Percentiles rank a stretch among this genome's conserved stretches.
These are phyloP conservation scores for Auriscalpium vulgare DNA, from an alignment of 768 basidiomycete species.

Conservation along the genomic window DNA sequence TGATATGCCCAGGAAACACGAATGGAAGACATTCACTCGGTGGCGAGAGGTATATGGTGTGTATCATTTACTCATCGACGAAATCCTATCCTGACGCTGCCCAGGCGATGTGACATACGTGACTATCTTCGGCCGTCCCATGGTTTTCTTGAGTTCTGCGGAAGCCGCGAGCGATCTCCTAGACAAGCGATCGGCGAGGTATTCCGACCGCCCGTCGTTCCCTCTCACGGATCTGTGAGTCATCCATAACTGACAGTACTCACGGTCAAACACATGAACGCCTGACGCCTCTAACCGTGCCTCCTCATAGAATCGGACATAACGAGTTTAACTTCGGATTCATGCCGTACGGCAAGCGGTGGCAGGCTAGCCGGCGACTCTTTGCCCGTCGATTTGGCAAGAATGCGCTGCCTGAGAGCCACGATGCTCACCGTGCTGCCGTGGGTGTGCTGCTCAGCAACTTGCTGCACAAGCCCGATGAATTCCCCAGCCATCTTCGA, in stretches of 20 bases:
- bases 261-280: too few relatives aligned
- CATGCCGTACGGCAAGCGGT: not conserved
- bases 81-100: too few relatives aligned
- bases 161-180: slow-evolving; percentile 40
- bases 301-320: not conserved
- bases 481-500: not conserved
- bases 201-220: slow-evolving; percentile 15
- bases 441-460: not conserved
- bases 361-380: not conserved
- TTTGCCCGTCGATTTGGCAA: not conserved
- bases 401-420: not conserved
- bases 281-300: too few relatives aligned
- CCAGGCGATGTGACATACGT: slow-evolving; percentile 9
- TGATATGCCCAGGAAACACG: too few relatives aligned
- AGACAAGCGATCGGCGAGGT: slow-evolving; percentile 45
- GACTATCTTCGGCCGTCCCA: slow-evolving; percentile 34
- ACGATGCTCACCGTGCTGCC: not conserved
- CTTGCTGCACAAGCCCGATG: not conserved
- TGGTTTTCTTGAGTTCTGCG: slow-evolving; percentile 40
- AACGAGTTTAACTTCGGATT: not conserved
- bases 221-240: not conserved
- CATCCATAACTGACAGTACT: too few relatives aligned
- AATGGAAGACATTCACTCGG: too few relatives aligned
- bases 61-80: too few relatives aligned
- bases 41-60: too few relatives aligned